Evolutionary conservation across 345 rosid species (phyloP), one percentile per base, ranked within the genome.

Genomic region (Brassica incana): DNA sequence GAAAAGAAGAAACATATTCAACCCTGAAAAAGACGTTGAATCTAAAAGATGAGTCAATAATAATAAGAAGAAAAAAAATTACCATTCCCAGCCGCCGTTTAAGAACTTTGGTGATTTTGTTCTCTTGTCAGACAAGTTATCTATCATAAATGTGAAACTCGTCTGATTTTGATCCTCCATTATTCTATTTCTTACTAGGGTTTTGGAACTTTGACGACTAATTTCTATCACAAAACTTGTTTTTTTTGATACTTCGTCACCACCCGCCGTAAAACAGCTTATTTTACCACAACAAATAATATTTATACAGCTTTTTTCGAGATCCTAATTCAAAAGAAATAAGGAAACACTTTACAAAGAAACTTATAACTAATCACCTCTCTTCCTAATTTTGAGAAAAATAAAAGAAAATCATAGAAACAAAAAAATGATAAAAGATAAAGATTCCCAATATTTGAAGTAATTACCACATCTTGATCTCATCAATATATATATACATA

Each of bases 41-140:
- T 45, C 52, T 45, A 1, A 45, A 45, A 45, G 5, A 45, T 45
- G n/a, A 11, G 12, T 11, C n/a, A 11, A 45, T 45, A 45, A 45
- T 45, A 45, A 35, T 9, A 40, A 9, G 1, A 11, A 48, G 36
- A 35, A 50, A 50, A 45, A 4, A 50, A 8, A 2, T 16, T 62
- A 54, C 65, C 74, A 71, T 71, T 71, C 50, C 32, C 16, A 32
- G 48, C 74, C 32, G 32, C 65, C 50, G 12, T 29, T 18, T 33
- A 6, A 71, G 32, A 71, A 71, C 0, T 33, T 56, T 5, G 65
- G 16, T 16, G 74, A 18, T 18, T 1, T 0, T 35, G 5, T 29
- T 72, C 11, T 50, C 35, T 72, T 72, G 8, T 58, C 35, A 0
- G 75, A 59, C 66, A 72, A 72, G 66, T 58, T 72, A 72, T 72